A percentile compares a stretch with the other conserved stretches of the same genome.
Conservation (phyloP, 345 rosid genomes). For the Passiflora organensis region DNA sequence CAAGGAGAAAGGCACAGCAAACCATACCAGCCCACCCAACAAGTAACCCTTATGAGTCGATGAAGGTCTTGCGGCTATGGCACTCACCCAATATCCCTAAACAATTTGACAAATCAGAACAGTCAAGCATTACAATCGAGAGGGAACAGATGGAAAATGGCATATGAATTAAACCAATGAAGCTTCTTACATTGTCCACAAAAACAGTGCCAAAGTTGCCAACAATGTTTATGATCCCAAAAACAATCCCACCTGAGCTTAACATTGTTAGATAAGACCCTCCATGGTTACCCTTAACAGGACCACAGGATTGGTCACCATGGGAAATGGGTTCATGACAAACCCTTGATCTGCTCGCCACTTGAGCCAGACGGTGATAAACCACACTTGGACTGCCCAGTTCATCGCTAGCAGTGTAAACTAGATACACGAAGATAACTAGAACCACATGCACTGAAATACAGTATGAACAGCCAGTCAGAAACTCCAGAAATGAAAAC, state of each 20-base stretch:
- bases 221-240: constrained; percentile 81
- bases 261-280: constrained; percentile 83
- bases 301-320: constrained; percentile 72
- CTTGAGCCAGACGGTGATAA: constrained; percentile 45
- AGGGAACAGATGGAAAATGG: too few relatives aligned
- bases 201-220: constrained; percentile 93
- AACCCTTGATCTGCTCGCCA: constrained; percentile 55
- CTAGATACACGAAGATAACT: constrained; percentile 76
- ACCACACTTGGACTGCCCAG: constrained; percentile 75
- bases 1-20: constrained; percentile 87
- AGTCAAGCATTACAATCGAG: background rate
- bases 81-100: constrained; percentile 96
- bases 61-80: constrained; percentile 91
- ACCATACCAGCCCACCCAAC: constrained; percentile 91
- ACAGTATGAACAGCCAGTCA: background rate
- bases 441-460: constrained; percentile 74
- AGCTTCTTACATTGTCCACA: constrained; percentile 71
- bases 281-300: constrained; percentile 55
- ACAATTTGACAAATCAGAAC: background rate
- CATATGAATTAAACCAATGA: background rate
- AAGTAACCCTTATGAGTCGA: constrained; percentile 90
- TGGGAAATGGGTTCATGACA: constrained; percentile 74
- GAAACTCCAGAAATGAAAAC: too few relatives aligned
- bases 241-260: constrained; percentile 89
- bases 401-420: constrained; percentile 66